Evolutionary conservation across 2,329 filamentous ascomycete species (phyloP), one percentile per base, ranked within the genome.

Genomic region (Colletotrichum chrysophilum): DNA sequence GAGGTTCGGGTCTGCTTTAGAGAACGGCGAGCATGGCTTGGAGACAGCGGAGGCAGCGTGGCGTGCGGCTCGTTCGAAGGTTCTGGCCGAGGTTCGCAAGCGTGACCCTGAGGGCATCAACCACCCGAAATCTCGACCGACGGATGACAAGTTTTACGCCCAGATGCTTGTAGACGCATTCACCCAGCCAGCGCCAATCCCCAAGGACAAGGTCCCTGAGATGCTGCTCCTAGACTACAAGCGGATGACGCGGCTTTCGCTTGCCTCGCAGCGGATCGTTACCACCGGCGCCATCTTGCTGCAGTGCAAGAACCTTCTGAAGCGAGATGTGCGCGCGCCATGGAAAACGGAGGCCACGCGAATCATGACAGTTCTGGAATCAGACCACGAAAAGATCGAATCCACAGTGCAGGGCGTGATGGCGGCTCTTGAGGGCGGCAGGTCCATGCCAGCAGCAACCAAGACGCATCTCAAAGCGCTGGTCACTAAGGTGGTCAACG

Each of bases 241-340:
- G 69, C 93, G 94, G 18, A 90, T 95, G 56, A 83, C 79, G 48
- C 78, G 84, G 38, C 80, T 87, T 12, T 87, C 85, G 0, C 81
- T 77, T 24, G 84, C 79, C 78, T 80, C 86, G 1, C 84, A 85
- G 61, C 90, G 92, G 60, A 93, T 96, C 79, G 91, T 94, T 26
- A 94, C 94, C 2, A 91, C 94, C 5, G 94, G 93, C 2, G 93
- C 94, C 0, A 93, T 96, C 64, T 86, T 96, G 32, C 86, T 96
- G 16, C 95, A 95, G 67, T 94, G 93, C 83, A 97, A 97, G 86
- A 96, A 96, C 79, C 87, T 96, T 9, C 89, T 97, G 36, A 96
- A 96, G 84, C 92, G 95, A 18, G 94, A 96, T 80, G 94, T 95
- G 5, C 92, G 95, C 60, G 90, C 91, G 14, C 92, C 93, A 24